These are phyloP conservation scores for Alternaria longipes DNA, from an alignment of 2,329 filamentous ascomycete genomes.

Conservation along the genomic window DNA sequence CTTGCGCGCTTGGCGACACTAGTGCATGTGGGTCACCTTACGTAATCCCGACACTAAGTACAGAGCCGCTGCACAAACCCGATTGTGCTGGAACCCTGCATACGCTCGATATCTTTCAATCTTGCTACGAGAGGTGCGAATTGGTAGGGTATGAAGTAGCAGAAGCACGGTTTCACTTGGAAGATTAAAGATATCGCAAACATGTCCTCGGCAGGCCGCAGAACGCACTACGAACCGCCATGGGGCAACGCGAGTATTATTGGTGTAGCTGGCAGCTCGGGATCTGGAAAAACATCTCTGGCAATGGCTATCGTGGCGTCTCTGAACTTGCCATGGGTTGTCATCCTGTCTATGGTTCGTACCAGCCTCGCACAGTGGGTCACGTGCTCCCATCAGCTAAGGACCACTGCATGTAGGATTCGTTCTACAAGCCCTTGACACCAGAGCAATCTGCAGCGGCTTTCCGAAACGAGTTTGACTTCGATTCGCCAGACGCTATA, in stretches of 20 bases:
- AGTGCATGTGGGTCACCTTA: conserved; percentile 25
- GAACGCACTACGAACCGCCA: conserved; percentile 85
- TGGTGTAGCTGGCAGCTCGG: conserved; percentile 92
- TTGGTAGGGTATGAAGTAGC: conserved; percentile 21
- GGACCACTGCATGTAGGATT: conserved; percentile 70
- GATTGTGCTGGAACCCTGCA: conserved; percentile 24
- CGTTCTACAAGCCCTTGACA: conserved; percentile 92
- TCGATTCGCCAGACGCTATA: conserved; percentile 92
- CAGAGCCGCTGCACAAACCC: conserved; percentile 24
- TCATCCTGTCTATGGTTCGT: conserved; percentile 91
- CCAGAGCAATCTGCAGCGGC: conserved; percentile 80
- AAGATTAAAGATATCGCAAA: conserved; percentile 4
- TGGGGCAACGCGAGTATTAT: conserved; percentile 98
- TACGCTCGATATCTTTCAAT: conserved; percentile 23
- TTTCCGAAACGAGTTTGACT: conserved; percentile 92
- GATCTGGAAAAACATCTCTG: conserved; percentile 93
- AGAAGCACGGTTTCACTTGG: not conserved
- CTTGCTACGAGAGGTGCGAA: conserved; percentile 16
- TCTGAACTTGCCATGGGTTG: conserved; percentile 95
- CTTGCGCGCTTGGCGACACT: conserved; percentile 36
- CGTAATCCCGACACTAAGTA: conserved; percentile 25
- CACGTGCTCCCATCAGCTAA: conserved; percentile 37
- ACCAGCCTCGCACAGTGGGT: conserved; percentile 13
- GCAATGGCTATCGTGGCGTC: conserved; percentile 90
- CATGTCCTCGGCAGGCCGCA: conserved; percentile 37